Percentiles rank a stretch among this genome's conserved stretches.
These are phyloP conservation scores for Castanospermum australe DNA, from an alignment of 306 rosid species.

Conservation along the genomic window DNA sequence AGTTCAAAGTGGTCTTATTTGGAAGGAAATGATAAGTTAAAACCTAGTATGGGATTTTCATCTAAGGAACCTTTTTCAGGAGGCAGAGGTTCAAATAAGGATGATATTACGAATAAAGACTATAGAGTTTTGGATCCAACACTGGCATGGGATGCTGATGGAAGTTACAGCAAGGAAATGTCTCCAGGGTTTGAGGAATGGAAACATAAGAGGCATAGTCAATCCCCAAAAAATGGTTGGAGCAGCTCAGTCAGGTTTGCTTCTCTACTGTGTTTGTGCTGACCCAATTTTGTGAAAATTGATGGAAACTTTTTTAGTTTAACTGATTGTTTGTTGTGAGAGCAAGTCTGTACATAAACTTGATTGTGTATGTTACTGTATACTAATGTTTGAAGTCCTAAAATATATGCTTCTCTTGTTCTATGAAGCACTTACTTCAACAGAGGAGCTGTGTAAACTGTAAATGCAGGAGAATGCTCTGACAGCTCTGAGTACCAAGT, in stretches of 20 bases:
- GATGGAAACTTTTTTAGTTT: constrained; percentile 8
- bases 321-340: neutral
- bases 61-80: constrained; percentile 62
- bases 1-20: constrained; percentile 60
- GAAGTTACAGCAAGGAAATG: constrained; percentile 52
- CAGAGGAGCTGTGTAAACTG: constrained; percentile 3
- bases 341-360: neutral
- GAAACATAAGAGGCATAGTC: constrained; percentile 59
- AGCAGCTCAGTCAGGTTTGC: constrained; percentile 67
- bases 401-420: neutral
- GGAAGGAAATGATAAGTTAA: constrained; percentile 55
- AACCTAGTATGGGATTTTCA: constrained; percentile 47
- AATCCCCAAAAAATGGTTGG: constrained; percentile 73
- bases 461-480: constrained; percentile 1
- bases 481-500: neutral
- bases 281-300: constrained; percentile 23
- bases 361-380: neutral
- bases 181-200: constrained; percentile 83
- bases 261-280: neutral
- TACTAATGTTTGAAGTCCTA: neutral
- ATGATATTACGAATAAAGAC: constrained; percentile 49
- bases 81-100: constrained; percentile 66
- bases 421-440: constrained; percentile 18
- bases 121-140: constrained; percentile 47
- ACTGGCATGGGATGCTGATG: constrained; percentile 66